phyloP scores from a whole-genome alignment of 2,329 filamentous ascomycete genomes.

The Hypoxylon sp. region DNA sequence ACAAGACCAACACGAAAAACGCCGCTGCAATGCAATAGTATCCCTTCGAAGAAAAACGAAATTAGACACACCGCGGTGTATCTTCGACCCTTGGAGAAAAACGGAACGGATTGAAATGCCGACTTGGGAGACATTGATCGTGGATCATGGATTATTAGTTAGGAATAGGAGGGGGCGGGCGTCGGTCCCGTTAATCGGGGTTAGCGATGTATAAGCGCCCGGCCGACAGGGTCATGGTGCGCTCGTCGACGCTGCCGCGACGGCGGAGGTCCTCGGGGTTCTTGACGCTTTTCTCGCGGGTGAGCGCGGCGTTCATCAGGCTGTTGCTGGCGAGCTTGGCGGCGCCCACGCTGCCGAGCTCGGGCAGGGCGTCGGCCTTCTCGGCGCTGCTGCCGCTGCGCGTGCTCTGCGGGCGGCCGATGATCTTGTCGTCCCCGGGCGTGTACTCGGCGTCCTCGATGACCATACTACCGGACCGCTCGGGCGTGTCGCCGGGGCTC shows the following conservation, averaged over 20 bases:
- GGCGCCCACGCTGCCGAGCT: constrained; percentile 61
- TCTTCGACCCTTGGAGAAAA: constrained; percentile 23
- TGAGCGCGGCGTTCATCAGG: constrained; percentile 68
- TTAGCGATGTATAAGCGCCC: constrained; percentile 88
- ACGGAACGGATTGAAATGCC: constrained; percentile 15
- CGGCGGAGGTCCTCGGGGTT: constrained; percentile 79
- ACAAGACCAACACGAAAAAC: constrained; percentile 43
- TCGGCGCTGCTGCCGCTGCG: constrained; percentile 71
- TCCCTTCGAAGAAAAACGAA: constrained; percentile 22
- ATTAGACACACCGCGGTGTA: constrained; percentile 21
- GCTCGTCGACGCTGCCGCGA: constrained; percentile 86
- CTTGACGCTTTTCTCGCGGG: constrained; percentile 76
- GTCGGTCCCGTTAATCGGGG: constrained; percentile 72
- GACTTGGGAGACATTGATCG: constrained; percentile 1
- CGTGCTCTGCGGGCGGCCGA: constrained; percentile 63
- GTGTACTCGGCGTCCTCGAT: constrained; percentile 59
- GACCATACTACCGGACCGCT: constrained; percentile 68
- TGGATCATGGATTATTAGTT: neutral
- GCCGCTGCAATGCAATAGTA: constrained; percentile 51
- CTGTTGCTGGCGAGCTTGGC: constrained; percentile 72
- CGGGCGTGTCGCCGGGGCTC: constrained; percentile 70
- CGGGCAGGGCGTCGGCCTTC: constrained; percentile 72
- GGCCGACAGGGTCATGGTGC: constrained; percentile 80
- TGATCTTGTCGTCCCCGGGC: constrained; percentile 50
- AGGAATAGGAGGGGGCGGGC: neutral